Percentiles rank a stretch among this genome's conserved stretches.
phyloP scores from a whole-genome alignment of 164 flowering plant genomes.

The Akebia trifoliata region DNA sequence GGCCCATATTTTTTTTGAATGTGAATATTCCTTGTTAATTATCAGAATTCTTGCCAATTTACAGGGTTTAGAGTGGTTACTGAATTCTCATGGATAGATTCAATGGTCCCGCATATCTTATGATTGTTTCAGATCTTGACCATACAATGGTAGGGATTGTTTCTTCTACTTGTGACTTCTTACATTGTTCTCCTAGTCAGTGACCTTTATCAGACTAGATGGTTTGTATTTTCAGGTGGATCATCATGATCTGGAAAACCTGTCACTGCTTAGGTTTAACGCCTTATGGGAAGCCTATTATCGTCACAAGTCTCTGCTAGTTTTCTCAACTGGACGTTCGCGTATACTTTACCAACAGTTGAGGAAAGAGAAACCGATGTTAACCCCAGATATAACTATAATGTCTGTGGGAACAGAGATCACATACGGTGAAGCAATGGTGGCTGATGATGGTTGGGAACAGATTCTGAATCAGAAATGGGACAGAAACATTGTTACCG shows the following conservation, averaged over 20 bases:
- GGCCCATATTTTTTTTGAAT: too few species aligned
- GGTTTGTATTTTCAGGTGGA: slow-evolving; percentile 63
- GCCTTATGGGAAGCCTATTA: slow-evolving; percentile 87
- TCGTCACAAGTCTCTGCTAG: slow-evolving; percentile 77
- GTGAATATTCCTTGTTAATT: too few species aligned
- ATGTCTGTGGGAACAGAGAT: slow-evolving; percentile 99
- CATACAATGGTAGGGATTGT: slow-evolving; percentile 72
- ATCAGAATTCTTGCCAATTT: too few species aligned
- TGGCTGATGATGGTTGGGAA: slow-evolving; percentile 89
- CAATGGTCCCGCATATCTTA: slow-evolving; percentile 54
- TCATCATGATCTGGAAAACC: slow-evolving; percentile 85
- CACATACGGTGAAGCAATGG: slow-evolving; percentile 82
- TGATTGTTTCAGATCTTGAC: slow-evolving; percentile 99
- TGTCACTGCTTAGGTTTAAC: slow-evolving; percentile 82
- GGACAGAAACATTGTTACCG: slow-evolving; percentile 65
- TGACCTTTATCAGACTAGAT: not conserved
- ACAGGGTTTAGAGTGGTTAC: too few species aligned
- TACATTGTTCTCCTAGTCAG: not conserved
- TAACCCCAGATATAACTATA: slow-evolving; percentile 93
- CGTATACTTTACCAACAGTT: slow-evolving; percentile 78
- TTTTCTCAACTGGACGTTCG: slow-evolving; percentile 96
- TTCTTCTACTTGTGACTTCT: not conserved
- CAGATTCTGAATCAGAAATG: slow-evolving; percentile 68
- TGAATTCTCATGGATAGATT: slow-evolving; percentile 90
- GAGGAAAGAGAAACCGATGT: slow-evolving; percentile 93